Percentiles rank a stretch among this genome's conserved stretches.
phyloP scores from a whole-genome alignment of 169 alveolate genomes.

The Plasmodium gonderi region DNA sequence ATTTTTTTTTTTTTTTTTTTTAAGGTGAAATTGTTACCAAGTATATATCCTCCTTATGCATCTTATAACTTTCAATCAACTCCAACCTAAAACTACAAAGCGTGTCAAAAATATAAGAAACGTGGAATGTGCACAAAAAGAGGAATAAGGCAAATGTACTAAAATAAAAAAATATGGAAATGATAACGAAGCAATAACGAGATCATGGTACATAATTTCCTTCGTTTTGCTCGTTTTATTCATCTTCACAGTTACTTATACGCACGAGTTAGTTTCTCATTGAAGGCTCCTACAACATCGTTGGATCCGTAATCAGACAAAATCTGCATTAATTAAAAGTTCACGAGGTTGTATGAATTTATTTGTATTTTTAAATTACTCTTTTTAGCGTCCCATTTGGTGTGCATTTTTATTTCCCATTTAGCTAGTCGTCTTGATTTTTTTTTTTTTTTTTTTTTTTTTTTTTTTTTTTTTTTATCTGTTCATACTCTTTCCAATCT shows the following conservation, averaged over 20 bases:
- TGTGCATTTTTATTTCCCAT: background rate
- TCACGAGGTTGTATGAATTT: background rate
- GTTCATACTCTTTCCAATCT: constrained; percentile 37
- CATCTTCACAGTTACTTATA: constrained; percentile 5
- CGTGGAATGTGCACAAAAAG: background rate
- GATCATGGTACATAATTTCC: too few relatives aligned
- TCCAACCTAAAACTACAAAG: constrained; percentile 45
- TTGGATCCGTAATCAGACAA: constrained; percentile 37
- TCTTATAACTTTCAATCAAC: constrained; percentile 50
- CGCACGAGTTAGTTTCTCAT: constrained; percentile 26
- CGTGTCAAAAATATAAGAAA: background rate
- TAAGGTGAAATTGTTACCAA: constrained; percentile 11
- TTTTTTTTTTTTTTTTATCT: background rate
- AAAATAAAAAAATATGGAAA: background rate
- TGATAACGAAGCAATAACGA: too few relatives aligned
- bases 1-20: background rate
- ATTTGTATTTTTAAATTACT: background rate
- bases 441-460: background rate
- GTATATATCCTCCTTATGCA: constrained; percentile 62
- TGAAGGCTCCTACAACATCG: constrained; percentile 17
- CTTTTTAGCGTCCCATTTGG: background rate
- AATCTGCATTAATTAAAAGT: constrained; percentile 43
- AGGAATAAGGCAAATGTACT: background rate
- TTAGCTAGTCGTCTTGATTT: too few relatives aligned
- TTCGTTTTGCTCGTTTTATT: too few relatives aligned